Evolutionary conservation across 768 basidiomycete genomes (phyloP).

Genomic region (Phaffia tasmanica): DNA sequence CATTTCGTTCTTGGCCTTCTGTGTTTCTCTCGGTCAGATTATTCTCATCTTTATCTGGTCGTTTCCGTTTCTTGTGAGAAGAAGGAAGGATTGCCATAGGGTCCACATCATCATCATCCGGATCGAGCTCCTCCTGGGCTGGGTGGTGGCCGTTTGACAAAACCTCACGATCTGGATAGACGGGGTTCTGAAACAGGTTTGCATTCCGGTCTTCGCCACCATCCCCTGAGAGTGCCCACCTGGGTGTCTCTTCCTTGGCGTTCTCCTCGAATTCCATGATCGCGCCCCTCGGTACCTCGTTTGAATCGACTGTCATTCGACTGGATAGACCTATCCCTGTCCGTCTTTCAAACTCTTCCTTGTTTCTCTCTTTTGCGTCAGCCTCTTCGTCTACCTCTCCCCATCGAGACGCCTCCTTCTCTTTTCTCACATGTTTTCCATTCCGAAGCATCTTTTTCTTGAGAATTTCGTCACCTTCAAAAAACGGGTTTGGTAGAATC

Average conservation of each 20-base stretch:
- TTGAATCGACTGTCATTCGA: background rate
- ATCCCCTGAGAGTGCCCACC: background rate
- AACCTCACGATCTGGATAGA: too few relatives aligned
- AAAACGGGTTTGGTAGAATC: conserved; percentile 3
- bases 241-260: background rate
- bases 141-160: too few relatives aligned
- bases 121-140: too few relatives aligned
- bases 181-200: background rate
- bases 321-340: background rate
- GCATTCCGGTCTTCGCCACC: background rate
- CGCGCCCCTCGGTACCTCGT: background rate
- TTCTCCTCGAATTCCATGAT: background rate
- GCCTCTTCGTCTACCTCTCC: background rate
- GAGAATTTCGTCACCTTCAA: conserved; percentile 5
- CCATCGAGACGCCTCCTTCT: background rate
- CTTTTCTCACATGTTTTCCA: background rate
- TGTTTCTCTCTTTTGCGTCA: background rate
- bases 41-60: background rate
- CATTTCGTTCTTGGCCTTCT: background rate
- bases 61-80: background rate
- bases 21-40: background rate
- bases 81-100: background rate
- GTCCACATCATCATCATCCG: too few relatives aligned
- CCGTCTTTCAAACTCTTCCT: background rate
- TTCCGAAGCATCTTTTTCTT: conserved; percentile 5